Conservation (phyloP, 2,329 filamentous ascomycete species). For the Nothophoma quercina region DNA sequence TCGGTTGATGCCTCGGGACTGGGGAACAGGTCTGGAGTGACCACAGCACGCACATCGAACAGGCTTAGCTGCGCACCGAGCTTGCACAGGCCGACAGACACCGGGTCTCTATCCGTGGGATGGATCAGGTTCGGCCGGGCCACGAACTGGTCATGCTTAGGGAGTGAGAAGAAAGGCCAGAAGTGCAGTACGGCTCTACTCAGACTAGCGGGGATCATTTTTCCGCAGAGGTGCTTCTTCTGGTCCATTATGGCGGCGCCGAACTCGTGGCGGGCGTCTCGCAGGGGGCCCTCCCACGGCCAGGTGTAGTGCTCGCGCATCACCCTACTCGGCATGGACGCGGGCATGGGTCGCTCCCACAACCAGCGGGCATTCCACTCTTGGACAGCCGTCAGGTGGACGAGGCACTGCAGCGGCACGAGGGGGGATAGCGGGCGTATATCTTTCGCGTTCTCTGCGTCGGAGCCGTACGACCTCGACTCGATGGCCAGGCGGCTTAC, state of each 20-base stretch:
- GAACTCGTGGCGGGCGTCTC: slow-evolving; percentile 24
- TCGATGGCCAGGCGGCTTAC: slow-evolving; percentile 11
- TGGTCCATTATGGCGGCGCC: slow-evolving; percentile 20
- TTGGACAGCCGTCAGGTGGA: slow-evolving; percentile 15
- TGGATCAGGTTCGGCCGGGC: slow-evolving; percentile 21
- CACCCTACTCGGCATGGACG: slow-evolving; percentile 16
- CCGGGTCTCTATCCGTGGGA: slow-evolving; percentile 19
- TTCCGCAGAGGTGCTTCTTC: slow-evolving; percentile 18
- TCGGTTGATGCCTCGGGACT: slow-evolving; percentile 6
- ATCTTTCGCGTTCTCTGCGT: slow-evolving; percentile 9
- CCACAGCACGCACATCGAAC: slow-evolving; percentile 21
- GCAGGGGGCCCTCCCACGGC: slow-evolving; percentile 20
- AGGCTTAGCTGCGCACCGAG: slow-evolving; percentile 17
- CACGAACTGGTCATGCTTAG: slow-evolving; percentile 11
- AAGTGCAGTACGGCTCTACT: slow-evolving; percentile 21
- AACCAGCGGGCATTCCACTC: slow-evolving; percentile 20
- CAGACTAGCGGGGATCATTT: slow-evolving; percentile 13
- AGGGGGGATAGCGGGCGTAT: slow-evolving; percentile 25
- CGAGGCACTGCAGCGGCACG: slow-evolving; percentile 20
- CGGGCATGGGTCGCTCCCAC: slow-evolving; percentile 21
- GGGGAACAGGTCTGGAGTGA: slow-evolving; percentile 19
- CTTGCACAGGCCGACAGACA: slow-evolving; percentile 17
- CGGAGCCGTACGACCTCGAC: slow-evolving; percentile 2
- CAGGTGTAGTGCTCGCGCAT: slow-evolving; percentile 20
- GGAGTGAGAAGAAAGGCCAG: slow-evolving; percentile 16